Base-by-base conservation (phyloP, 306 rosid species). In the Notholithocarpus densiflorus region DNA sequence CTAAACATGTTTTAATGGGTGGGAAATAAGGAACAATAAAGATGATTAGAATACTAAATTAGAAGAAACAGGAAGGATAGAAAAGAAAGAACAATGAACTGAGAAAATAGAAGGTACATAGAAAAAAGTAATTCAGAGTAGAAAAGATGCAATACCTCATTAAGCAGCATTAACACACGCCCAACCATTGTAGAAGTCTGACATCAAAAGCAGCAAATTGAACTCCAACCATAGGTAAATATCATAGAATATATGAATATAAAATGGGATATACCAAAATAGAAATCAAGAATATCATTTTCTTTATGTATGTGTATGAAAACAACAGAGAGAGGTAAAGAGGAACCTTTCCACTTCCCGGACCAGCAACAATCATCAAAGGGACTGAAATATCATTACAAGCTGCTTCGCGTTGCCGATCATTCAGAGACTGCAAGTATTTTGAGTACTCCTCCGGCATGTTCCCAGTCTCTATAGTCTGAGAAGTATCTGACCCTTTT, bases 141-240 rank as follows among this genome's bases (percentile, higher is more conserved):
- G 76, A 48, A 76, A 76, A 57, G 51, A 1, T 68, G 76, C 65
- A 27, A 17, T 75, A 95, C 98, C 98, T 95, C 96, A 77, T 88
- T 88, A 73, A 95, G 97, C 73, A 95, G 87, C 97, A 88, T 81
- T 78, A 95, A 84, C 73, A 95, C 89, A 34, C 98, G 92, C 62
- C 98, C 98, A 68, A 95, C 98, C 97, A 95, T 95, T 8, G 98
- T 95, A 11, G 98, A 92, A 80, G 98, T 95, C 98, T 93, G 93
- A 74, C 29, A 83, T 21, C 71, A 56, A 73, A 34, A 84, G 73
- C 40, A 79, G 51, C 77, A 62, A 27, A 51, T 71, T 91, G 81
- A 86, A 80, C 80, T 76, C 55, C 75, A 75, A 77, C 31, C 19
- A 15, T 27, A 7, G 40, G 8, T 5, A 66, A 66, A 66, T 17